A percentile compares a stretch with the other conserved stretches of the same genome.
phyloP scores from a whole-genome alignment of 768 basidiomycete genomes.

The Pseudohyphozyma bogoriensis region DNA sequence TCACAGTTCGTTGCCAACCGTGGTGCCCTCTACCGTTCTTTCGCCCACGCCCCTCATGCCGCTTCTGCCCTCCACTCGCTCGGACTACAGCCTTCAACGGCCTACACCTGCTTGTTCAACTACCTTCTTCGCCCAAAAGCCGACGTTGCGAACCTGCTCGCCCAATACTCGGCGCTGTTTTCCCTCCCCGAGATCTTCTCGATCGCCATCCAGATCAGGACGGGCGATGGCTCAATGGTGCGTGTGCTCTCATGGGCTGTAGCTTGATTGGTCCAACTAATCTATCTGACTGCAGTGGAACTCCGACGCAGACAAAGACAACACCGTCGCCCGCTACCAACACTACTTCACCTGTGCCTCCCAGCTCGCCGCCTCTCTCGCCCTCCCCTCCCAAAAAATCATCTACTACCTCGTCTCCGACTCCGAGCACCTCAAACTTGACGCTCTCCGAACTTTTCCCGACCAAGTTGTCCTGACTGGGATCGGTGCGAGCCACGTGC shows the following conservation, averaged over 20 bases:
- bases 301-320: not conserved
- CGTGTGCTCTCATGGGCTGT: not conserved
- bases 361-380: constrained; percentile 3
- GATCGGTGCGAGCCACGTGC: constrained; percentile 8
- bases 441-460: not conserved
- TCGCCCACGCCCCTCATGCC: constrained; percentile 1
- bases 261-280: not conserved
- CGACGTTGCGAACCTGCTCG: constrained; percentile 12
- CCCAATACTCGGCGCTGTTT: constrained; percentile 17
- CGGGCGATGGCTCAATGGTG: constrained; percentile 21
- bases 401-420: constrained; percentile 21
- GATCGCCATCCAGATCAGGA: constrained; percentile 18
- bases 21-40: constrained; percentile 15
- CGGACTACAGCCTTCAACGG: constrained; percentile 4
- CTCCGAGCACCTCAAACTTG: constrained; percentile 7
- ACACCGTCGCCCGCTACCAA: constrained; percentile 3
- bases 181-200: constrained; percentile 16
- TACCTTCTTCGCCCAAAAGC: constrained; percentile 20
- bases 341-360: constrained; percentile 20
- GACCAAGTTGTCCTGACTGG: constrained; percentile 21
- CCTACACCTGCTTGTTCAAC: constrained; percentile 18
- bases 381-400: constrained; percentile 18
- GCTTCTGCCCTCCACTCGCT: constrained; percentile 1
- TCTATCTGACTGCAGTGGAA: not conserved
- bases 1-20: constrained; percentile 20